phyloP scores from a whole-genome alignment of 305 asterid genomes.

The Petunia hybrid region DNA sequence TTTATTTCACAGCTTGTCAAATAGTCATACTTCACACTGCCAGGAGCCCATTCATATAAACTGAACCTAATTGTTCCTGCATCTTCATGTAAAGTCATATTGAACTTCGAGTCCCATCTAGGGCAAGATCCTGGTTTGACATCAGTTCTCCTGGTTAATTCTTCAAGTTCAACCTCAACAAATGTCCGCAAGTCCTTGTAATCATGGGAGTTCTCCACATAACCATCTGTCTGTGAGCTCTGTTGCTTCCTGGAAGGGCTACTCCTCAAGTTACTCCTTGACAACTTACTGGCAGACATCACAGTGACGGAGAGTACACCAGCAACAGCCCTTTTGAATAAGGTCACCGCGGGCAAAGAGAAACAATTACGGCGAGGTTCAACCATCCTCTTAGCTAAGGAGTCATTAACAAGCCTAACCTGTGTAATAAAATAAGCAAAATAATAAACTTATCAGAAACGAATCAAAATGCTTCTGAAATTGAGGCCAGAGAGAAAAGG shows the following conservation, averaged over 20 bases:
- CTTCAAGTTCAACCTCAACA: constrained; percentile 90
- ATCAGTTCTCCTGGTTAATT: constrained; percentile 81
- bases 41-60: constrained; percentile 81
- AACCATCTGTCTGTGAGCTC: constrained; percentile 43
- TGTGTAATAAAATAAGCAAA: constrained; percentile 33
- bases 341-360: constrained; percentile 77
- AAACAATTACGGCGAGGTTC: constrained; percentile 96
- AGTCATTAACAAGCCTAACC: constrained; percentile 84
- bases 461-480: constrained; percentile 1
- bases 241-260: constrained; percentile 52
- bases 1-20: constrained; percentile 91
- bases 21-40: constrained; percentile 74
- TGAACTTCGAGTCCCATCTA: constrained; percentile 85
- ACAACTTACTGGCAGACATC: constrained; percentile 71
- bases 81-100: constrained; percentile 80
- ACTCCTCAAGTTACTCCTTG: constrained; percentile 53
- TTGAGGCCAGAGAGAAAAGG: constrained; percentile 1
- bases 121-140: constrained; percentile 73
- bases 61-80: constrained; percentile 73
- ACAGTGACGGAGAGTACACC: constrained; percentile 74
- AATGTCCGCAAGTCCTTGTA: constrained; percentile 74
- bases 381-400: constrained; percentile 86
- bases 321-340: constrained; percentile 80
- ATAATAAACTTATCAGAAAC: neutral
- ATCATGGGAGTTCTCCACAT: constrained; percentile 50